Evolutionary conservation across 2,329 filamentous ascomycete species (phyloP).

Genomic region (Fusarium miscanthi): DNA sequence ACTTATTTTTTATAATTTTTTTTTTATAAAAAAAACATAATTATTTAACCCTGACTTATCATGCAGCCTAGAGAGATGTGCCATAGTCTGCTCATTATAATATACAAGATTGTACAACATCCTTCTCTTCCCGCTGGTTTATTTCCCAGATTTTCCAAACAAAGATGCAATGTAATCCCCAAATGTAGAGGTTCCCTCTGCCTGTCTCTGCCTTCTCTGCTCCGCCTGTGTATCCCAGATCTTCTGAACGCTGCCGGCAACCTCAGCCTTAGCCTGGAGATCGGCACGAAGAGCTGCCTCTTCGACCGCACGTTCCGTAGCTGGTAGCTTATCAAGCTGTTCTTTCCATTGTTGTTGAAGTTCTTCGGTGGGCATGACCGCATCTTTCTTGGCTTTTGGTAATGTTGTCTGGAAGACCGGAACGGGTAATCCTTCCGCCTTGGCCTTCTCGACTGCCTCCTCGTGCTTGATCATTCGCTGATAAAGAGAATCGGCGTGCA

Average conservation of each 20-base stretch:
- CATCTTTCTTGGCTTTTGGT: conserved; percentile 46
- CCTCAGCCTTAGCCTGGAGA: conserved; percentile 67
- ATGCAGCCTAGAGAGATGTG: background rate
- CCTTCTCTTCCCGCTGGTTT: background rate
- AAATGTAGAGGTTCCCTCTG: conserved; percentile 48
- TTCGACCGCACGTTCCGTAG: conserved; percentile 69
- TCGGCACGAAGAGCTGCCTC: conserved; percentile 73
- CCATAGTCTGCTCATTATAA: background rate
- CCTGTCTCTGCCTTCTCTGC: conserved; percentile 60
- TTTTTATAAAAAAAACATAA: background rate
- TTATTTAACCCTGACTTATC: background rate
- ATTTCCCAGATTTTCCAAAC: conserved; percentile 47
- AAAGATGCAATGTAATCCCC: conserved; percentile 47
- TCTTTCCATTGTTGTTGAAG: conserved; percentile 64
- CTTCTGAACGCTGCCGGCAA: conserved; percentile 67
- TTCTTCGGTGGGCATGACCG: conserved; percentile 54
- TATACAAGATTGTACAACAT: conserved; percentile 39
- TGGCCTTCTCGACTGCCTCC: conserved; percentile 75
- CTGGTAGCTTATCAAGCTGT: conserved; percentile 67
- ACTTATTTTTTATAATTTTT: no score
- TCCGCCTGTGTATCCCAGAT: conserved; percentile 59
- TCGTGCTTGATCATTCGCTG: conserved; percentile 89
- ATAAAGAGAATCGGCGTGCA: conserved; percentile 93
- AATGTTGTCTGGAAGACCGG: conserved; percentile 71
- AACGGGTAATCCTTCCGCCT: conserved; percentile 66